A percentile compares a stretch with the other conserved stretches of the same genome.
Evolutionary conservation across 257 asterid genomes (phyloP).

Genomic region (Nicotiana attenuata): DNA sequence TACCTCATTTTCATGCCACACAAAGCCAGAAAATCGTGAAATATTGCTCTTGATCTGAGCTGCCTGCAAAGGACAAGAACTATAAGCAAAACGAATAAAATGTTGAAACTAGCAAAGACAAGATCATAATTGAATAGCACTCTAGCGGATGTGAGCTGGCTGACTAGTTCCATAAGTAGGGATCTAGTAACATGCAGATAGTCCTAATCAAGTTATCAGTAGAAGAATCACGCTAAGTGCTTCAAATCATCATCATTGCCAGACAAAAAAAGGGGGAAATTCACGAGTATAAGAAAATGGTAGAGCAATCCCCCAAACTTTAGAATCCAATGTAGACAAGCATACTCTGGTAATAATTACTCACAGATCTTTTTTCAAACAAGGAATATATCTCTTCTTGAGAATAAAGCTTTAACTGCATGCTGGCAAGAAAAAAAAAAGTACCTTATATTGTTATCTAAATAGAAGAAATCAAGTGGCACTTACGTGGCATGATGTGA

Average conservation of each 20-base stretch:
- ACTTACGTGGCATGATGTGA: neutral
- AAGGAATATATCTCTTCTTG: neutral
- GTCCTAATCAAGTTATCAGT: neutral
- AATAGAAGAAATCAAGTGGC: neutral
- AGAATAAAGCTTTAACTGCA: neutral
- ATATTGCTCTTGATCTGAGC: constrained; percentile 71
- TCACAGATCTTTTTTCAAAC: too few species aligned
- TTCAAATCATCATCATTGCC: neutral
- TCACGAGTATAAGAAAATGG: too few species aligned
- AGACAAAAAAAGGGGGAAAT: neutral
- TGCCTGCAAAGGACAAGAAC: constrained; percentile 48
- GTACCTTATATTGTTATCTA: neutral
- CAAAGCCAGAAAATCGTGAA: constrained; percentile 85
- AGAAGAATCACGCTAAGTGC: neutral
- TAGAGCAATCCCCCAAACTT: neutral
- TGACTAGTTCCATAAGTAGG: neutral
- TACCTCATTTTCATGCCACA: constrained; percentile 90
- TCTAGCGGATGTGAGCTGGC: neutral
- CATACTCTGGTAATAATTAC: neutral
- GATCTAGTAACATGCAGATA: neutral
- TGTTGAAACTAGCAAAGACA: neutral
- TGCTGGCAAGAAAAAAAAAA: neutral
- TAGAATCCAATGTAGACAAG: neutral
- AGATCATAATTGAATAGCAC: neutral
- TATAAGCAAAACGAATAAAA: constrained; percentile 9